Base-by-base conservation (phyloP, 2,329 filamentous ascomycete species). In the Colletotrichum gigasporum region DNA sequence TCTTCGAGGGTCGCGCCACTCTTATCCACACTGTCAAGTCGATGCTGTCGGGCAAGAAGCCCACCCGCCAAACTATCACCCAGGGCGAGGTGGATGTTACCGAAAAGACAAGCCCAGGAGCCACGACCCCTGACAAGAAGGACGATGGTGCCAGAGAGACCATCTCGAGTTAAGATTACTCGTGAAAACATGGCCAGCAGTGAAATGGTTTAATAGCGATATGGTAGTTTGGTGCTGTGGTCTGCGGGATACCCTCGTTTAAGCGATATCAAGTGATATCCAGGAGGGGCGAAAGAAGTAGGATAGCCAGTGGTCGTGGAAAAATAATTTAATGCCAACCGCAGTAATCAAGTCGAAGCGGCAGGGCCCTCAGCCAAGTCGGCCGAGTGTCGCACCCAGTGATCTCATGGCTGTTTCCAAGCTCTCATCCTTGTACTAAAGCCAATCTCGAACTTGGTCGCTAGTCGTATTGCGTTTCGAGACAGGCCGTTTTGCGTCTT, bases 1-100 rank as follows among this genome's bases (percentile, higher is more conserved):
- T 96, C 1, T 96, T 86, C 76, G 93, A 97, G 73, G 92, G 93
- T 0, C 80, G 94, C 2, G 77, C 83, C 59, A 94, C 90, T 2
- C 88, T 92, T 60, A 73, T 74, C 1, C 80, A 85, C 53, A 92
- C 90, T 0, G 76, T 86, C 66, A 87, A 84, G 72, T 80, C 84
- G 26, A 91, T 94, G 68, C 83, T 77, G 39, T 71, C 78, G 1
- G 83, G 83, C 22, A 79, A 73, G 68, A 76, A 72, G 51, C 73
- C 63, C 9, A 58, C 35, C 4, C 54, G 58, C 1, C 63, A 67
- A 11, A 50, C 56, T 16, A 39, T 68, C 4, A 67, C 59, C 3
- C 57, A 69, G 10, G 64, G 59, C 9, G 61, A 68, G 53, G 51
- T 60, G 22, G 61, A 67, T n/a, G 55, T 44, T 3, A 42, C 9